Percentiles rank a stretch among this genome's conserved stretches.
Conservation (phyloP, 2,329 filamentous ascomycete genomes). For the Talaromyces islandicus region DNA sequence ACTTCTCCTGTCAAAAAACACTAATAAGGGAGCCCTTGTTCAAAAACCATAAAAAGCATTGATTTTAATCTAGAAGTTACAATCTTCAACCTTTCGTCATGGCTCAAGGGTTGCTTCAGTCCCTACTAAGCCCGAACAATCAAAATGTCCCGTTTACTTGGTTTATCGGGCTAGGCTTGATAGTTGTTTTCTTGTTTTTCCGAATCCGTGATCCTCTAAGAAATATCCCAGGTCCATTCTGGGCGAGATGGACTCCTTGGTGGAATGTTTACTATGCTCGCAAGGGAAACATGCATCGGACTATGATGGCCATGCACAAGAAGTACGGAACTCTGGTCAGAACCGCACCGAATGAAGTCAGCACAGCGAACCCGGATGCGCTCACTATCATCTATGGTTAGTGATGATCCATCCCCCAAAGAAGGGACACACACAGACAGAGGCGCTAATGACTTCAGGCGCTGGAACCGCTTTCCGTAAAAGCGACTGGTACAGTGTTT, state of each 20-base stretch:
- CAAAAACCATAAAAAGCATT: no score
- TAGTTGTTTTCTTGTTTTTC: not conserved
- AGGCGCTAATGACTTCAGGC: slow-evolving; percentile 4
- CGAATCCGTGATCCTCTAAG: not conserved
- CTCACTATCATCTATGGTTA: not conserved
- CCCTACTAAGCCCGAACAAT: not conserved
- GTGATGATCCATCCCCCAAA: not conserved
- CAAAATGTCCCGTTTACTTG: not conserved
- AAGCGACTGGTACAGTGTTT: slow-evolving; percentile 35
- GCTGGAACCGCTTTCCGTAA: slow-evolving; percentile 38
- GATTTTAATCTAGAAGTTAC: not conserved
- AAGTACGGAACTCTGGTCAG: slow-evolving; percentile 1
- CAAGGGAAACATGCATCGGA: not conserved
- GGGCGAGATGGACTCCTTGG: not conserved
- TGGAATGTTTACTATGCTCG: not conserved
- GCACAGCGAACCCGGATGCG: not conserved
- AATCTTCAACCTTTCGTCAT: not conserved
- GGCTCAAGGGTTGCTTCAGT: not conserved
- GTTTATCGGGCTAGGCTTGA: not conserved
- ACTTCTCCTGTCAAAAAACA: not conserved
- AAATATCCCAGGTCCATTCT: not conserved
- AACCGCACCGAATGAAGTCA: not conserved
- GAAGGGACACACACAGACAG: not conserved
- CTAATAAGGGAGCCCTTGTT: not conserved
- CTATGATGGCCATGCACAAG: not conserved